Base-by-base conservation (phyloP, 192 early-diverging fungal species). In the Mortierella alpina region DNA sequence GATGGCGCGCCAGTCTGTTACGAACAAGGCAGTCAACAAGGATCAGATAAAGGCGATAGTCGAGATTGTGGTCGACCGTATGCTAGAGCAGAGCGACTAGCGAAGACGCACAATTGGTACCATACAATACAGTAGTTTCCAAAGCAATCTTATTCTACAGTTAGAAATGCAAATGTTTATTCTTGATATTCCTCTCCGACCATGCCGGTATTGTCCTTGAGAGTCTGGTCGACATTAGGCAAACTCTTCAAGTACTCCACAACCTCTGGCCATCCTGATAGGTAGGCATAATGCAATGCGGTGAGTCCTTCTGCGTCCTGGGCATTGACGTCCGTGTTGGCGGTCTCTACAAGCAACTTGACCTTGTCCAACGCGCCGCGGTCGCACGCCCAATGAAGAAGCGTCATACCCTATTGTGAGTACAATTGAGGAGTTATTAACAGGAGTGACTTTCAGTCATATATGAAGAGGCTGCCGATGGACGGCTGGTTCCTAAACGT, bases 351-450 rank as follows among this genome's bases (percentile, higher is more conserved):
- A 5, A 90, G 65, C 0, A 78, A n/a, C 39, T 78, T 74, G 14
- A 85, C 84, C 51, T 83, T 72, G 8, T 86, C 81, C 7, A 85
- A 11, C 56, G 87, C 55, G 3, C 89, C 89, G 15, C 87, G 53
- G 68, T 90, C 89, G 31, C 86, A 79, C 13, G 84, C 87, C 70
- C 84, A 85, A 73, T 90, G 89, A 39, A 90, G 78, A 44, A 80
- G 69, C 42, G 89, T 83, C 44, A 87, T 78, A 46, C 87, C 87
- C 86, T 90, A 60, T 47, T 23, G 44, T 44, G 39, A 46, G 13
- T 20, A 61, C 47, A 11, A 14, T 50, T 31, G 50, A 53, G 0
- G 12, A 8, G 2, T 15, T 13, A 40, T 45, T 14, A 23, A 7
- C 14, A 49, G 41, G 15, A 7, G 6, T 8, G 0, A 41, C 1